phyloP scores from a whole-genome alignment of 345 rosid genomes.

The Eucalyptus regnans region DNA sequence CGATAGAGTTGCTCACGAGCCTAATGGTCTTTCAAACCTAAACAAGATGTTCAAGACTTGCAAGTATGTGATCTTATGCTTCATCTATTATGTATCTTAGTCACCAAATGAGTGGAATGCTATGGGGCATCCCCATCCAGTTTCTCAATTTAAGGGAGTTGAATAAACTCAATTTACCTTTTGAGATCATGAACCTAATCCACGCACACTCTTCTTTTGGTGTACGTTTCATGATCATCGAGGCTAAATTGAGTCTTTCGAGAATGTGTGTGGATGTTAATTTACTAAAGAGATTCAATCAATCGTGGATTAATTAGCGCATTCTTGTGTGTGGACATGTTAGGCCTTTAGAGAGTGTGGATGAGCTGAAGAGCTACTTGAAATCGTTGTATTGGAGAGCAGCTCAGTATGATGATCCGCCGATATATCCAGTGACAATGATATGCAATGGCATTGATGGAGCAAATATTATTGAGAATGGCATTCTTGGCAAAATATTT shows the following conservation, averaged over 20 bases:
- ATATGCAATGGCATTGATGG: not conserved
- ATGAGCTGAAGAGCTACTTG: conserved; percentile 15
- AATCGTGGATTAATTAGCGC: not conserved
- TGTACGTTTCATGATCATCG: not conserved
- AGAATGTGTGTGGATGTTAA: not conserved
- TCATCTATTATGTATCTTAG: not conserved
- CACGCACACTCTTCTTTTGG: not conserved
- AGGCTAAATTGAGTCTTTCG: not conserved
- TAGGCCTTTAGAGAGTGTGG: conserved; percentile 9
- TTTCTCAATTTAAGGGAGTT: not conserved
- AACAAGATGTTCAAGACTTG: not conserved
- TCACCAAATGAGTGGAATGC: not conserved
- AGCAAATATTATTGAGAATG: not conserved
- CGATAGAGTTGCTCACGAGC: not conserved
- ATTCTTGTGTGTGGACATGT: not conserved
- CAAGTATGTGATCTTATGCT: not conserved
- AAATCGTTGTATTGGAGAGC: not conserved
- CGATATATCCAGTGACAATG: not conserved
- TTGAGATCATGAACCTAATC: not conserved
- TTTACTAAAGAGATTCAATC: not conserved
- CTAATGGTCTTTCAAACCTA: not conserved
- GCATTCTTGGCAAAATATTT: not conserved
- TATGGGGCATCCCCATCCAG: not conserved
- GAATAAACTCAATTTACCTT: not conserved
- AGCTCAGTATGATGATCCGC: not conserved